Conservation (phyloP, 2,329 filamentous ascomycete genomes). For the Saccharata proteae region DNA sequence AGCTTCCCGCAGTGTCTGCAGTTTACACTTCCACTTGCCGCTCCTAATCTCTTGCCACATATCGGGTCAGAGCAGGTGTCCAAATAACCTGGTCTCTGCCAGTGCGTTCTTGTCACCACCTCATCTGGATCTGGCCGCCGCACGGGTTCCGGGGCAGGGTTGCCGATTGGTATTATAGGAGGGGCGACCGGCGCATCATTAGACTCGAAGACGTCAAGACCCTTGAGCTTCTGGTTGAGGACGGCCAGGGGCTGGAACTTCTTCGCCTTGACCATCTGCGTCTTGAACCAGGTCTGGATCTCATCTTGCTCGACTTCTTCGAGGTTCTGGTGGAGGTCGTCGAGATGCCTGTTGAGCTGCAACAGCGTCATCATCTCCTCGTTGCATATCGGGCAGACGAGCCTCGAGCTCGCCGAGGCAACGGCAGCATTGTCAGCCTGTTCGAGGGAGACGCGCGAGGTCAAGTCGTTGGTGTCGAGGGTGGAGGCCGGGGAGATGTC, state of each 20-base stretch:
- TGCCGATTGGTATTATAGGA: constrained; percentile 22
- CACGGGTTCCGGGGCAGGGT: constrained; percentile 19
- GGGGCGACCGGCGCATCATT: constrained; percentile 54
- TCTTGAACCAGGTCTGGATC: constrained; percentile 94
- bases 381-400: constrained; percentile 94
- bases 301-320: constrained; percentile 83
- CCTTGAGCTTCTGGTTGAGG: constrained; percentile 86
- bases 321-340: constrained; percentile 82
- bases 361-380: constrained; percentile 96
- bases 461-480: constrained; percentile 63
- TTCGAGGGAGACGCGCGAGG: constrained; percentile 65
- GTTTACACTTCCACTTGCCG: constrained; percentile 75
- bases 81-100: constrained; percentile 64
- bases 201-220: constrained; percentile 85
- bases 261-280: constrained; percentile 86
- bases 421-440: constrained; percentile 44
- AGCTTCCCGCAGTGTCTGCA: constrained; percentile 85
- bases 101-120: constrained; percentile 75
- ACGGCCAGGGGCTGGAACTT: constrained; percentile 83
- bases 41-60: constrained; percentile 68
- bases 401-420: constrained; percentile 48
- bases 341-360: constrained; percentile 75
- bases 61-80: constrained; percentile 80
- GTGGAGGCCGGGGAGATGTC: constrained; percentile 61
- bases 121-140: constrained; percentile 65